These are phyloP conservation scores for Schizothecium vesticola DNA, from an alignment of 495 filamentous ascomycete species.

Conservation along the genomic window DNA sequence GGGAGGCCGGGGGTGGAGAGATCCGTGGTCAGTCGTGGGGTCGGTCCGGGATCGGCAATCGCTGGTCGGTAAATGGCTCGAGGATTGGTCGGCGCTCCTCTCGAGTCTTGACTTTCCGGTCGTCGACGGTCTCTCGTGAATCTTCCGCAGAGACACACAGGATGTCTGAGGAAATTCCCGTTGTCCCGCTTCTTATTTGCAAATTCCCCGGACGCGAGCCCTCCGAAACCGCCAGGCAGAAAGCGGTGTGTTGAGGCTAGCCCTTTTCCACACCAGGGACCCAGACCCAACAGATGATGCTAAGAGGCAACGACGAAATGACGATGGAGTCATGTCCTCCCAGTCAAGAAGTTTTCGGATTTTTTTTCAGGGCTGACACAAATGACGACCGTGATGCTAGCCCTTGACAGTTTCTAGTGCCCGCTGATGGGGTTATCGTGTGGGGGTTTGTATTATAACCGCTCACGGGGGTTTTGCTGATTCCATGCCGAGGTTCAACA, in stretches of 20 bases:
- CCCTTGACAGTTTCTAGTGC: not conserved
- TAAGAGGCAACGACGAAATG: not conserved
- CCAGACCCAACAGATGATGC: not conserved
- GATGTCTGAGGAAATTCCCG: not conserved
- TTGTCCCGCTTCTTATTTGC: conserved; percentile 4
- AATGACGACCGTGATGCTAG: not conserved
- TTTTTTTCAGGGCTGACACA: not conserved
- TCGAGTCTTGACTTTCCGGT: not conserved
- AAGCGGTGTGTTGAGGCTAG: conserved; percentile 6
- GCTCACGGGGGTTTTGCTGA: not conserved
- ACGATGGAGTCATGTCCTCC: not conserved
- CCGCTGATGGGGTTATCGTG: not conserved
- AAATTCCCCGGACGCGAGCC: not conserved
- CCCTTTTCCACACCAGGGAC: not conserved
- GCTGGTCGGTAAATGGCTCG: not conserved
- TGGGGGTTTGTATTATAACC: not conserved
- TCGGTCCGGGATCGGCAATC: not conserved
- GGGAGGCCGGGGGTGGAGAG: not conserved
- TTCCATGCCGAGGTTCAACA: not conserved
- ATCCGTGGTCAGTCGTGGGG: conserved; percentile 1
- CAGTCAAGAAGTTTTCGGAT: not conserved
- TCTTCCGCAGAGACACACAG: not conserved
- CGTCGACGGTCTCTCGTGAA: not conserved
- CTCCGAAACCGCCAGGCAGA: conserved; percentile 7
- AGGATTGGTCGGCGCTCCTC: not conserved